Conservation (phyloP, 768 basidiomycete genomes). For the Suillus discolor region DNA sequence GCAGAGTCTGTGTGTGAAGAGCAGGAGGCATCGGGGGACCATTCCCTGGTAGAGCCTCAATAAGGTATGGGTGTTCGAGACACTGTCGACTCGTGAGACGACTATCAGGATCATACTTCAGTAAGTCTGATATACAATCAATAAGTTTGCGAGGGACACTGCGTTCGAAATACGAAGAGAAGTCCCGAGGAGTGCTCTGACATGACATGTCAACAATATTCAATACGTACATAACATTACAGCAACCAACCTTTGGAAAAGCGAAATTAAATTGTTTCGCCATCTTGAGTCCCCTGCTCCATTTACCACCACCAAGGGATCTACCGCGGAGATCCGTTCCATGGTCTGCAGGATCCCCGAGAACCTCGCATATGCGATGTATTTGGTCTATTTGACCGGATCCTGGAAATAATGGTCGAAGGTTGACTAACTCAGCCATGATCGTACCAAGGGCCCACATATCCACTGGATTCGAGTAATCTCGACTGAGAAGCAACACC, state of each 20-base stretch:
- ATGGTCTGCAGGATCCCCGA: slow-evolving; percentile 91
- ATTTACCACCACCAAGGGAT: slow-evolving; percentile 82
- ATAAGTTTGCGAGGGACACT: slow-evolving; percentile 79
- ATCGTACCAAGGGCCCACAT: slow-evolving; percentile 99
- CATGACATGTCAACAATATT: slow-evolving; percentile 13
- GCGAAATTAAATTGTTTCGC: slow-evolving; percentile 83
- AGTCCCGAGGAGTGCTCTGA: slow-evolving; percentile 66
- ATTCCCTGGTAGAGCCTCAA: slow-evolving; percentile 72
- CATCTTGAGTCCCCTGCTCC: slow-evolving; percentile 85
- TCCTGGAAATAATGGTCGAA: slow-evolving; percentile 95
- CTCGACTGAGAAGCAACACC: slow-evolving; percentile 85
- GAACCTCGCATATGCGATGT: slow-evolving; percentile 84
- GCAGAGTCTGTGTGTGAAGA: slow-evolving; percentile 43
- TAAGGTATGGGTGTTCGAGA: slow-evolving; percentile 86
- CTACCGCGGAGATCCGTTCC: slow-evolving; percentile 72
- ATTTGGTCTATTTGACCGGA: slow-evolving; percentile 93
- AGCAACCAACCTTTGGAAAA: slow-evolving; percentile 78
- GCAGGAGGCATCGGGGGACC: slow-evolving; percentile 64
- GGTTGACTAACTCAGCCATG: slow-evolving; percentile 94
- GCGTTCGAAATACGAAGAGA: slow-evolving; percentile 76
- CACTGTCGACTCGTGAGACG: slow-evolving; percentile 88
- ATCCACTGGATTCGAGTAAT: slow-evolving; percentile 97
- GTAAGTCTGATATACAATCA: slow-evolving; percentile 88
- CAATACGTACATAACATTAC: not conserved
- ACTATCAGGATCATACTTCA: slow-evolving; percentile 88